Conservation (phyloP, 2,329 filamentous ascomycete genomes). For the Fusarium lyarnte region DNA sequence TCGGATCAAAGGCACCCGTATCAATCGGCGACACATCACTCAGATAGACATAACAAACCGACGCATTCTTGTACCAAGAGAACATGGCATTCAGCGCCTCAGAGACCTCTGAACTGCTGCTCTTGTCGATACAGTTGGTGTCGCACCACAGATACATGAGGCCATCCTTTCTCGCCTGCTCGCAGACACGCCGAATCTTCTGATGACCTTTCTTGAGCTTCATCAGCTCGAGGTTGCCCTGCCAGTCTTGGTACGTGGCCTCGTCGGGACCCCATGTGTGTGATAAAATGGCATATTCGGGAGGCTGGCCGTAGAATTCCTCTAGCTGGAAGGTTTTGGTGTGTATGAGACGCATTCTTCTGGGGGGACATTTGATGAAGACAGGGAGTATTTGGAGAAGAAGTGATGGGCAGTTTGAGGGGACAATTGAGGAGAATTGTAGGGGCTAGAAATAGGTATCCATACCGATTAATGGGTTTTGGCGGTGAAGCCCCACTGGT, state of each 20-base stretch:
- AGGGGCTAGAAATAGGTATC: not conserved
- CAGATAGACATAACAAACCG: slow-evolving; percentile 10
- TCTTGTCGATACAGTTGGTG: slow-evolving; percentile 32
- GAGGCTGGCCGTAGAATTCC: slow-evolving; percentile 40
- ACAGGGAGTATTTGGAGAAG: not conserved
- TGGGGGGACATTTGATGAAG: not conserved
- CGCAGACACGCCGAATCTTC: slow-evolving; percentile 21
- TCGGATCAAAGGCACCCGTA: slow-evolving; percentile 6
- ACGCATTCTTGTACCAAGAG: slow-evolving; percentile 17
- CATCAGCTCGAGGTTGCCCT: slow-evolving; percentile 22
- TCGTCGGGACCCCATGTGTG: slow-evolving; percentile 47
- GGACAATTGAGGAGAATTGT: not conserved
- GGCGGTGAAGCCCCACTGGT: slow-evolving; percentile 29
- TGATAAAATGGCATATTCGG: slow-evolving; percentile 46
- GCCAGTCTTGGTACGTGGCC: slow-evolving; percentile 38
- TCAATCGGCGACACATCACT: slow-evolving; percentile 2
- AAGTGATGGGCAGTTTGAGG: not conserved
- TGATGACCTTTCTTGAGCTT: slow-evolving; percentile 20
- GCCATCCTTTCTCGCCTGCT: slow-evolving; percentile 22
- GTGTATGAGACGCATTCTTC: slow-evolving; percentile 42
- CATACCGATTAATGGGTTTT: slow-evolving; percentile 13
- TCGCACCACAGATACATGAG: slow-evolving; percentile 24
- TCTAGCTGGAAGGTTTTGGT: slow-evolving; percentile 32
- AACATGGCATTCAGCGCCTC: slow-evolving; percentile 25
- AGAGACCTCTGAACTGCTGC: slow-evolving; percentile 20